A percentile compares a stretch with the other conserved stretches of the same genome.
Evolutionary conservation across 352 stramenopile species (phyloP).

Genomic region (Phytophthora sp.): DNA sequence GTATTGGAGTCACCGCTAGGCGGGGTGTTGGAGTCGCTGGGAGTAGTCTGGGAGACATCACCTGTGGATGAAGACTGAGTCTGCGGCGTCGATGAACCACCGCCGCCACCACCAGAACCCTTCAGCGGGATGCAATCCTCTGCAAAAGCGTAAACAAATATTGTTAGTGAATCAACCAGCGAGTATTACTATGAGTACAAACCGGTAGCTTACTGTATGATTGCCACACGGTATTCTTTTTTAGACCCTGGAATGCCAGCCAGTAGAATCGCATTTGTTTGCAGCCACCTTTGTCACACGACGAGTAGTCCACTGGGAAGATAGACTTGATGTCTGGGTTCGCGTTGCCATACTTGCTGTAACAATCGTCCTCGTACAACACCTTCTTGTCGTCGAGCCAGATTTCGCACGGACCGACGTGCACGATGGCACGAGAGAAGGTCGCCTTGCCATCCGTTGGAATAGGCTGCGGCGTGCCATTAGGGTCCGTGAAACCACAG

Average conservation of each 20-base stretch:
- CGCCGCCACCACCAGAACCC: slow-evolving; percentile 1
- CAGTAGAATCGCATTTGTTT: slow-evolving; percentile 41
- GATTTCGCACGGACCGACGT: slow-evolving; percentile 30
- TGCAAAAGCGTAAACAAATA: background rate
- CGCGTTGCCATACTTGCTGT: slow-evolving; percentile 24
- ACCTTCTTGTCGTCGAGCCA: slow-evolving; percentile 34
- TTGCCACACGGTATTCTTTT: slow-evolving; percentile 33
- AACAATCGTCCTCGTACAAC: slow-evolving; percentile 36
- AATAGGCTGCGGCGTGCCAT: slow-evolving; percentile 15
- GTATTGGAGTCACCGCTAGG: slow-evolving; percentile 1
- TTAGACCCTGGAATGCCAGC: slow-evolving; percentile 34
- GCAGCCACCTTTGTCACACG: slow-evolving; percentile 24
- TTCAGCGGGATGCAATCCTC: slow-evolving; percentile 14
- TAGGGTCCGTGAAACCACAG: slow-evolving; percentile 30
- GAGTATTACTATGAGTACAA: background rate
- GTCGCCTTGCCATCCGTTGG: slow-evolving; percentile 25
- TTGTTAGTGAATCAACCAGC: background rate
- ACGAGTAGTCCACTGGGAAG: slow-evolving; percentile 42
- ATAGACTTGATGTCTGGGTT: slow-evolving; percentile 30
- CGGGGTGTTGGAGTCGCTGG: background rate
- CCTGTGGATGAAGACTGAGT: background rate
- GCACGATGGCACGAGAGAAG: slow-evolving; percentile 19
- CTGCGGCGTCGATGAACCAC: slow-evolving; percentile 1
- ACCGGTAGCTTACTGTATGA: slow-evolving; percentile 27
- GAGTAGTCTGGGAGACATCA: background rate